phyloP scores from a whole-genome alignment of 1,284 basidiomycete species.

The Sporisorium graminicola region DNA sequence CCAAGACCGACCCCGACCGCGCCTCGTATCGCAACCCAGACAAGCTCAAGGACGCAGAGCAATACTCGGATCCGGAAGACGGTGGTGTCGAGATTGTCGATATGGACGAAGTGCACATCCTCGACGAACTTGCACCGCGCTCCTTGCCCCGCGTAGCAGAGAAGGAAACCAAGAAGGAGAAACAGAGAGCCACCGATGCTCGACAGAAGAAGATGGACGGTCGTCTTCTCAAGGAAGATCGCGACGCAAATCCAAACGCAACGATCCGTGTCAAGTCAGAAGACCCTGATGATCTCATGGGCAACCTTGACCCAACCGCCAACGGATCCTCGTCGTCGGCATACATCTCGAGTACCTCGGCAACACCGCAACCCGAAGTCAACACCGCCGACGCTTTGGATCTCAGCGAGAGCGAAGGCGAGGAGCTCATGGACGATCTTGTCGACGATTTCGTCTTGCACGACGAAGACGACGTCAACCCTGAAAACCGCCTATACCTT shows the following conservation, averaged over 20 bases:
- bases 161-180: slow-evolving; percentile 61
- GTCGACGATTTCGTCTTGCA: slow-evolving; percentile 79
- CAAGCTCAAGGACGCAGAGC: slow-evolving; percentile 53
- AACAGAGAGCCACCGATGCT: slow-evolving; percentile 67
- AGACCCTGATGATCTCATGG: slow-evolving; percentile 42
- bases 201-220: slow-evolving; percentile 71
- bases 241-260: slow-evolving; percentile 9
- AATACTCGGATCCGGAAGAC: slow-evolving; percentile 51
- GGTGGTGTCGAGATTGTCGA: slow-evolving; percentile 74
- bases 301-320: slow-evolving; percentile 9
- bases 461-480: slow-evolving; percentile 54
- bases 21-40: slow-evolving; percentile 52
- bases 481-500: slow-evolving; percentile 80
- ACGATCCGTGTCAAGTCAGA: slow-evolving; percentile 47
- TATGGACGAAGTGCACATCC: slow-evolving; percentile 81
- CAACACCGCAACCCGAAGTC: slow-evolving; percentile 64
- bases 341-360: slow-evolving; percentile 23
- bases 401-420: slow-evolving; percentile 85
- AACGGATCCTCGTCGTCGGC: slow-evolving; percentile 2
- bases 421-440: slow-evolving; percentile 86
- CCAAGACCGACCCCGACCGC: slow-evolving; percentile 43
- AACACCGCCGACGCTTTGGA: slow-evolving; percentile 81
- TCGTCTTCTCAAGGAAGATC: slow-evolving; percentile 28
- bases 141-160: slow-evolving; percentile 74
- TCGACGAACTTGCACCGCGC: slow-evolving; percentile 92